phyloP scores from a whole-genome alignment of 306 rosid species.

The Rosa multiflora region DNA sequence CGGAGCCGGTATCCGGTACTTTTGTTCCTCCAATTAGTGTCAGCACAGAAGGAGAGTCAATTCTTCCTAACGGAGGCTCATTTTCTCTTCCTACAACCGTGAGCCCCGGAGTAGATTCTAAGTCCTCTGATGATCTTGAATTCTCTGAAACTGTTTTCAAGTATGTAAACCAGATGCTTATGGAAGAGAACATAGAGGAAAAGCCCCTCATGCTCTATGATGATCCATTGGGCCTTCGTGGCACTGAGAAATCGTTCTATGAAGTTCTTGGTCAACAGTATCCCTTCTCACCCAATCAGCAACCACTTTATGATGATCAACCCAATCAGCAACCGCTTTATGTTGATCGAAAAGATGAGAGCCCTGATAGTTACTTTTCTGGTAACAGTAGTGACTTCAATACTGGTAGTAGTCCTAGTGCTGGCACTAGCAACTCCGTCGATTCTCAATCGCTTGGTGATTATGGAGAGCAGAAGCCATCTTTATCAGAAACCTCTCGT shows the following conservation, averaged over 20 bases:
- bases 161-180: slow-evolving; percentile 66
- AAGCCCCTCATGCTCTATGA: slow-evolving; percentile 73
- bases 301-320: not conserved
- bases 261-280: slow-evolving; percentile 62
- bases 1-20: slow-evolving; percentile 12
- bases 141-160: slow-evolving; percentile 56
- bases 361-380: no score
- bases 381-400: no score
- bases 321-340: no score
- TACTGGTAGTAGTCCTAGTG: no score
- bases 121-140: slow-evolving; percentile 45
- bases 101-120: slow-evolving; percentile 35
- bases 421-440: no score
- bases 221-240: slow-evolving; percentile 64
- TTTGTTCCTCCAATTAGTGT: not conserved
- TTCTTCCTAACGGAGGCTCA: slow-evolving; percentile 12
- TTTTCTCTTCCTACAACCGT: slow-evolving; percentile 20
- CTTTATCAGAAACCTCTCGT: no score
- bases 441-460: no score
- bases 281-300: slow-evolving; percentile 42
- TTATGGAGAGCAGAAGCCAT: no score
- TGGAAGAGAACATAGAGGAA: slow-evolving; percentile 73
- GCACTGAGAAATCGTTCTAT: slow-evolving; percentile 82
- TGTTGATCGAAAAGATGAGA: no score
- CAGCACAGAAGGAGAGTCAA: slow-evolving; percentile 13